phyloP scores from a whole-genome alignment of 371 early-diverging fungal species.

The Sporodiniella umbellata region DNA sequence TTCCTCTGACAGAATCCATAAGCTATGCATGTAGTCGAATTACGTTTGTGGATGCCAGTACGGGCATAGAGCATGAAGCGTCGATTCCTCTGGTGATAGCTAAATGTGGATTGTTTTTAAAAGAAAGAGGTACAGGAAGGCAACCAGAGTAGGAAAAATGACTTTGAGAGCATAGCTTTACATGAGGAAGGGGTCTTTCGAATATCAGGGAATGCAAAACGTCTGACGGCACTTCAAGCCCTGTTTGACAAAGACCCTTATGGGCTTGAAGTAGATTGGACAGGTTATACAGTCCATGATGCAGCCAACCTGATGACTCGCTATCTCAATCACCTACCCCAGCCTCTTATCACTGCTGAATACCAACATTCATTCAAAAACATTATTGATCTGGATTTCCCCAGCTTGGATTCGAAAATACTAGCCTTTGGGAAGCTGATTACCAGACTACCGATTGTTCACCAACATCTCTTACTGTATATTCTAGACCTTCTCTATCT shows the following conservation, averaged over 20 bases:
- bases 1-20: constrained; percentile 33
- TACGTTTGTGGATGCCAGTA: constrained; percentile 28
- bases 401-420: constrained; percentile 39
- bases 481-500: constrained; percentile 54
- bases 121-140: constrained; percentile 39
- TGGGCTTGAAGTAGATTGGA: constrained; percentile 52
- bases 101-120: constrained; percentile 54
- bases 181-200: constrained; percentile 59
- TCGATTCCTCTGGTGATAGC: constrained; percentile 53
- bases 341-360: constrained; percentile 54
- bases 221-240: constrained; percentile 52
- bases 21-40: constrained; percentile 36
- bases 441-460: constrained; percentile 44
- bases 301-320: constrained; percentile 65
- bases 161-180: constrained; percentile 20
- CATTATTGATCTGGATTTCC: constrained; percentile 36
- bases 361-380: constrained; percentile 52
- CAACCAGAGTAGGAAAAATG: not conserved
- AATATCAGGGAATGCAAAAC: constrained; percentile 60
- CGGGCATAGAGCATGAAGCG: constrained; percentile 32
- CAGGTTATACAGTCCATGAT: constrained; percentile 59
- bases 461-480: constrained; percentile 58
- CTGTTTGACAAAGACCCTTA: constrained; percentile 57
- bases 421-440: constrained; percentile 55
- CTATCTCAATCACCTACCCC: constrained; percentile 61